Evolutionary conservation across 163 green algal species (phyloP).

Genomic region (Prototheca stagnorum): DNA sequence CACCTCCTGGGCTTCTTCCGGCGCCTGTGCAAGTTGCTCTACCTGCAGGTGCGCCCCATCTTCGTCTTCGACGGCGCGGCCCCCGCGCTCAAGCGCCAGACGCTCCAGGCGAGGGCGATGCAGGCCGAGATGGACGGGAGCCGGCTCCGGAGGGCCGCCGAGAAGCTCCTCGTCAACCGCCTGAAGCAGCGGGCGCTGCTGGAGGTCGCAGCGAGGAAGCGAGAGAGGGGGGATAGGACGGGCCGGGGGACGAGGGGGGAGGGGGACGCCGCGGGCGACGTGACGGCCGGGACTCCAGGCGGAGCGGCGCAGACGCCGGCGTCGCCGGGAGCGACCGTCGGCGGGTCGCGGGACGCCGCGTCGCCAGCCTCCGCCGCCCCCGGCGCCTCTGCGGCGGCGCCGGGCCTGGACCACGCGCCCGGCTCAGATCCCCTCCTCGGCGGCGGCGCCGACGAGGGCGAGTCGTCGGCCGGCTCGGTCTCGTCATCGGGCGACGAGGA

Average conservation of each 20-base stretch:
- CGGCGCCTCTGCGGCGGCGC: too few species aligned
- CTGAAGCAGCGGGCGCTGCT: slow-evolving; percentile 47
- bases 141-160: slow-evolving; percentile 57
- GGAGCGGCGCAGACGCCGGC: too few species aligned
- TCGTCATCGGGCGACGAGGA: neutral
- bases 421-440: neutral
- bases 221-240: too few species aligned
- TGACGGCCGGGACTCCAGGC: too few species aligned
- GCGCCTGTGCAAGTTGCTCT: slow-evolving; percentile 87
- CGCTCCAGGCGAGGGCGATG: slow-evolving; percentile 47
- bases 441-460: too few species aligned
- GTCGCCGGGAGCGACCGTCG: too few species aligned
- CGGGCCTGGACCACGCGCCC: too few species aligned
- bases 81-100: slow-evolving; percentile 78
- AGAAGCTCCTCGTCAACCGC: slow-evolving; percentile 86
- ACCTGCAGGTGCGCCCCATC: slow-evolving; percentile 75
- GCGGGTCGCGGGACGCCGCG: too few species aligned
- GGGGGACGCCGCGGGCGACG: neutral
- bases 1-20: slow-evolving; percentile 93
- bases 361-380: too few species aligned
- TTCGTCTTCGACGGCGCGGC: slow-evolving; percentile 97
- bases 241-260: too few species aligned
- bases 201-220: too few species aligned
- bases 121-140: slow-evolving; percentile 47
- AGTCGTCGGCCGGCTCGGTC: neutral